phyloP scores from a whole-genome alignment of 1,139 yeast genomes.

The Sporopachydermia cereana region DNA sequence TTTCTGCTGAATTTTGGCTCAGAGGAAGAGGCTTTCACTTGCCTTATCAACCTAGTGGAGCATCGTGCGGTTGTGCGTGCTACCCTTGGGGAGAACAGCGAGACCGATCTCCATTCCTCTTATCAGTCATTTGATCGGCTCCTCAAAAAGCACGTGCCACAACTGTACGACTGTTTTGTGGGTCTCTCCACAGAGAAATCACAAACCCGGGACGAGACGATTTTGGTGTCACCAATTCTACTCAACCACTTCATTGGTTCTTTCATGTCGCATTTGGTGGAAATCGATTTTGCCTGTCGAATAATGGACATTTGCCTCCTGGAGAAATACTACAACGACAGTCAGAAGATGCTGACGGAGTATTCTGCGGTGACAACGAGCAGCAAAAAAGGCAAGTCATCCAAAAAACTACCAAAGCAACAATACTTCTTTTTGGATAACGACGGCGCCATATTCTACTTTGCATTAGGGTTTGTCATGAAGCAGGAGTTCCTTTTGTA shows the following conservation, averaged over 20 bases:
- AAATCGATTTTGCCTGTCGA: slow-evolving; percentile 1
- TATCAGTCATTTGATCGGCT: slow-evolving; percentile 36
- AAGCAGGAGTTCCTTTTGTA: neutral
- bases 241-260: neutral
- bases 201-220: neutral
- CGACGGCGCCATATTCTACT: neutral
- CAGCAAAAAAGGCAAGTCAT: neutral
- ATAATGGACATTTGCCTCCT: slow-evolving; percentile 1
- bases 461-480: neutral
- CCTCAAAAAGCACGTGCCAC: slow-evolving; percentile 33
- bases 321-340: neutral
- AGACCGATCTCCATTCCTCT: slow-evolving; percentile 21
- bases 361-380: neutral
- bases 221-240: neutral
- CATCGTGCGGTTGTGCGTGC: slow-evolving; percentile 23
- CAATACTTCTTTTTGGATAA: neutral
- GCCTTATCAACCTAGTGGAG: slow-evolving; percentile 34
- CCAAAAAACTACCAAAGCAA: neutral
- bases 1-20: slow-evolving; percentile 29
- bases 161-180: slow-evolving; percentile 38
- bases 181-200: no score
- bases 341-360: neutral
- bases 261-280: neutral
- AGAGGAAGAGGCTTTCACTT: slow-evolving; percentile 30
- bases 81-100: slow-evolving; percentile 17